Percentiles rank a stretch among this genome's conserved stretches.
Conservation (phyloP, 2,329 filamentous ascomycete genomes). For the Talaromyces sp. region DNA sequence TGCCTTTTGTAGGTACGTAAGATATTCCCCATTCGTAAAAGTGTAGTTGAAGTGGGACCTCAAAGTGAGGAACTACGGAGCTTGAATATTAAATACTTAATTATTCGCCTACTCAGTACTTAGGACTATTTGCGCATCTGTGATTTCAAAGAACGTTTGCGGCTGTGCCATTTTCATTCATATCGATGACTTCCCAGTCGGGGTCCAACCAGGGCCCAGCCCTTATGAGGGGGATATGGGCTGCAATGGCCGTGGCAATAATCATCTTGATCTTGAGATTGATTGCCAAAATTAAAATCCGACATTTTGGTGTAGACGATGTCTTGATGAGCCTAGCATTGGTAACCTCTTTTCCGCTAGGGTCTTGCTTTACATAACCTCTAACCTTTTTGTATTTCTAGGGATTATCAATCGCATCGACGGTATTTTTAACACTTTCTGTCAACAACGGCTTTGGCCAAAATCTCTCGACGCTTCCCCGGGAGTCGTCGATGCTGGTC, state of each 20-base stretch:
- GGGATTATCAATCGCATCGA: not conserved
- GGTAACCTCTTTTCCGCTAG: conserved; percentile 9
- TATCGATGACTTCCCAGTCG: not conserved
- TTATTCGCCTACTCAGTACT: not conserved
- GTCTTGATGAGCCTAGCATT: conserved; percentile 4
- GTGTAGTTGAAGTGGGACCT: not conserved
- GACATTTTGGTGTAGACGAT: conserved; percentile 7
- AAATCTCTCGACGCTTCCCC: not conserved
- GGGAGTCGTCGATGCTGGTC: not conserved
- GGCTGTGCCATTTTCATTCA: not conserved
- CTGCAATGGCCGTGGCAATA: not conserved
- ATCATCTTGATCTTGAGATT: conserved; percentile 1
- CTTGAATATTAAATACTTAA: not conserved
- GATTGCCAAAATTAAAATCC: conserved; percentile 6
- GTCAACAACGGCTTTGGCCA: conserved; percentile 2
- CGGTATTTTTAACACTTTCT: not conserved
- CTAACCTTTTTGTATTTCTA: not conserved
- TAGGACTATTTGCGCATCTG: not conserved
- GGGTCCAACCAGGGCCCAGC: not conserved
- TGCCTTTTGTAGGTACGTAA: not conserved
- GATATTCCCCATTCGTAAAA: not conserved
- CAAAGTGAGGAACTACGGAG: not conserved
- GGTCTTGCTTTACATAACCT: conserved; percentile 6
- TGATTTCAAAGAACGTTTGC: not conserved
- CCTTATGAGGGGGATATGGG: conserved; percentile 1